A percentile compares a stretch with the other conserved stretches of the same genome.
Evolutionary conservation across 768 basidiomycete genomes (phyloP).

Genomic region (Amanita fuliginea): DNA sequence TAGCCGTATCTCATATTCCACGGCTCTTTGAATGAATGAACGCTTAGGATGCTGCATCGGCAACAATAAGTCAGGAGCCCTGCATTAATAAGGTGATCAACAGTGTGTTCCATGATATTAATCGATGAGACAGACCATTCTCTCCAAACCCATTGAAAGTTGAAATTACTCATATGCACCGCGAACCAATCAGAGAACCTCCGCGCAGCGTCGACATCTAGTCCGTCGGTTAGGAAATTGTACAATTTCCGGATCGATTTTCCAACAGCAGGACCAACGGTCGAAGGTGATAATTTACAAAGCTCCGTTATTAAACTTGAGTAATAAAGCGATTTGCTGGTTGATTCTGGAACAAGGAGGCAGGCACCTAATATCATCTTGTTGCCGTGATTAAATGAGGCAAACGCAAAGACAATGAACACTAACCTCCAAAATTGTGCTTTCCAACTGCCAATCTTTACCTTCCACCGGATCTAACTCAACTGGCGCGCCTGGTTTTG

Average conservation of each 20-base stretch:
- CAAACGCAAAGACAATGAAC: not conserved
- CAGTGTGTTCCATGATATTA: not conserved
- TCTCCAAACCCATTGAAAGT: slow-evolving; percentile 98
- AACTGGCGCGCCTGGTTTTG: slow-evolving; percentile 50
- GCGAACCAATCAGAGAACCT: slow-evolving; percentile 94
- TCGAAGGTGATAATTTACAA: slow-evolving; percentile 86
- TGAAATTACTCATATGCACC: slow-evolving; percentile 95
- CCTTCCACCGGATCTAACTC: slow-evolving; percentile 39
- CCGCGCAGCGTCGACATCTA: slow-evolving; percentile 76
- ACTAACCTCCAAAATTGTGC: slow-evolving; percentile 72
- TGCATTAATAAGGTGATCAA: slow-evolving; percentile 18
- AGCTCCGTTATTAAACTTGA: slow-evolving; percentile 84
- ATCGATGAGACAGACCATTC: slow-evolving; percentile 63
- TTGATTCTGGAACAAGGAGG: slow-evolving; percentile 67
- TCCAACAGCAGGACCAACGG: slow-evolving; percentile 93
- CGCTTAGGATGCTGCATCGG: slow-evolving; percentile 75
- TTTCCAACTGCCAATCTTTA: slow-evolving; percentile 84
- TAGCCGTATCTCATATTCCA: slow-evolving; percentile 85
- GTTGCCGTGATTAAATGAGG: not conserved
- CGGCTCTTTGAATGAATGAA: slow-evolving; percentile 73
- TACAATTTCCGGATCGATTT: slow-evolving; percentile 90
- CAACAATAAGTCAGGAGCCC: slow-evolving; percentile 78
- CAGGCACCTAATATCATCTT: slow-evolving; percentile 67
- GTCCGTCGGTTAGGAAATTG: slow-evolving; percentile 61
- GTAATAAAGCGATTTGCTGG: slow-evolving; percentile 77